Conservation (phyloP, 2,329 filamentous ascomycete genomes). For the Fusarium solani-melongenae region DNA sequence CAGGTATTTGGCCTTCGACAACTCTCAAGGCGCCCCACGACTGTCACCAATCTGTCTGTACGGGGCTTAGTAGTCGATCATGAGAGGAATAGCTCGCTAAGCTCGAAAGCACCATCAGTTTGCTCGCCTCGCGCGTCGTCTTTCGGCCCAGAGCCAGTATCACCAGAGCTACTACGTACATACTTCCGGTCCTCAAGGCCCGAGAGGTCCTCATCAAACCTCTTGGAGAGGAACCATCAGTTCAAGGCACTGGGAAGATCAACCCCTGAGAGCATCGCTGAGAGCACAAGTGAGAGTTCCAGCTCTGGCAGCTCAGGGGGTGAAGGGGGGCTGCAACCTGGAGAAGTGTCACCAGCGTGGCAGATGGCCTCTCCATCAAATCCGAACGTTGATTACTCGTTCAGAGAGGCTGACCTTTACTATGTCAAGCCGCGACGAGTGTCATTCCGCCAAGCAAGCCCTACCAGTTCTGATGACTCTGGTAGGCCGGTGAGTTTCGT, state of each 20-base stretch:
- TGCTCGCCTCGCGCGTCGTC: conserved; percentile 10
- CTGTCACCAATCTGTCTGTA: conserved; percentile 27
- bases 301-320: conserved; percentile 4
- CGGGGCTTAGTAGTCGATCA: background rate
- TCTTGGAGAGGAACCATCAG: conserved; percentile 4
- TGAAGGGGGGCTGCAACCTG: background rate
- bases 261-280: background rate
- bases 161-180: conserved; percentile 25
- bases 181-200: conserved; percentile 38
- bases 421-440: conserved; percentile 40
- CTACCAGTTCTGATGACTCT: background rate
- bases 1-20: conserved; percentile 44
- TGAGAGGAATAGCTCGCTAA: conserved; percentile 6
- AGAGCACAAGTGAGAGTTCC: background rate
- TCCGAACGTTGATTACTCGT: conserved; percentile 48
- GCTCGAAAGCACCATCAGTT: background rate
- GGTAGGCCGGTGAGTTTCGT: background rate
- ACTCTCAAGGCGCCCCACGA: conserved; percentile 41
- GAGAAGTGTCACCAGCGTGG: conserved; percentile 1
- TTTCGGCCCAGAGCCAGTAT: background rate
- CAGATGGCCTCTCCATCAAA: conserved; percentile 24
- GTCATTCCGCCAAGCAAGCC: conserved; percentile 22
- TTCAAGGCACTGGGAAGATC: background rate
- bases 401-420: conserved; percentile 51
- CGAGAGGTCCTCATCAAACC: conserved; percentile 7